Evolutionary conservation across 495 filamentous ascomycete genomes (phyloP).

Genomic region (Cladorrhinum samala): DNA sequence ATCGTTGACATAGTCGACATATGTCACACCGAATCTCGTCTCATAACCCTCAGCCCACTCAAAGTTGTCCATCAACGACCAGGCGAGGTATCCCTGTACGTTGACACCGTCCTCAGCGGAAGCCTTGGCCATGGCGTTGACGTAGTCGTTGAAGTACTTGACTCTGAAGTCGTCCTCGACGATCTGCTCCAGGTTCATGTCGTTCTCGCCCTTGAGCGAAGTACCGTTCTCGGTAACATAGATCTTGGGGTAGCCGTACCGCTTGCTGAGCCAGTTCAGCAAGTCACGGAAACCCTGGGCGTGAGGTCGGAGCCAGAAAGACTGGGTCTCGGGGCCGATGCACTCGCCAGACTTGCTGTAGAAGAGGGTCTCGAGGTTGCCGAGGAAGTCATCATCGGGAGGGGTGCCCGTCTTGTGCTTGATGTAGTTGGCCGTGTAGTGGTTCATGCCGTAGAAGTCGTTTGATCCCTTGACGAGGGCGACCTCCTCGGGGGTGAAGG

Average conservation of each 20-base stretch:
- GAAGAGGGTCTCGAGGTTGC: conserved; percentile 62
- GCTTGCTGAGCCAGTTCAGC: conserved; percentile 70
- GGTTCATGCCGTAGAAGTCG: conserved; percentile 82
- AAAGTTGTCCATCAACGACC: conserved; percentile 73
- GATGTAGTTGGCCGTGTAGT: conserved; percentile 79
- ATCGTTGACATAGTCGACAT: conserved; percentile 66
- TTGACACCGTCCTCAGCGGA: conserved; percentile 61
- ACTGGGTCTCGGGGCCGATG: conserved; percentile 71
- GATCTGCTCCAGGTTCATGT: conserved; percentile 60
- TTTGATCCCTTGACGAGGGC: conserved; percentile 67
- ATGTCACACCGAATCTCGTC: conserved; percentile 75
- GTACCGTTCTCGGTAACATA: conserved; percentile 83
- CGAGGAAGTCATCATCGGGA: conserved; percentile 60
- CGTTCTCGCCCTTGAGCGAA: conserved; percentile 70
- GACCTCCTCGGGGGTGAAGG: conserved; percentile 57
- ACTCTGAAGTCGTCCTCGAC: conserved; percentile 69
- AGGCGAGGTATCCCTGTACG: conserved; percentile 69
- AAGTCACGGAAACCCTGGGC: conserved; percentile 69
- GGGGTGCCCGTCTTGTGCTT: conserved; percentile 55
- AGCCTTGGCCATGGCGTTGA: conserved; percentile 64
- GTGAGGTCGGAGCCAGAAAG: conserved; percentile 66
- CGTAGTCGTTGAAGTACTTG: conserved; percentile 68
- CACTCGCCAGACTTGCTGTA: conserved; percentile 61
- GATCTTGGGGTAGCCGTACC: conserved; percentile 67
- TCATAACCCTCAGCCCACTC: conserved; percentile 76